These are phyloP conservation scores for Trapa bicornis DNA, from an alignment of 345 rosid species.

Conservation along the genomic window DNA sequence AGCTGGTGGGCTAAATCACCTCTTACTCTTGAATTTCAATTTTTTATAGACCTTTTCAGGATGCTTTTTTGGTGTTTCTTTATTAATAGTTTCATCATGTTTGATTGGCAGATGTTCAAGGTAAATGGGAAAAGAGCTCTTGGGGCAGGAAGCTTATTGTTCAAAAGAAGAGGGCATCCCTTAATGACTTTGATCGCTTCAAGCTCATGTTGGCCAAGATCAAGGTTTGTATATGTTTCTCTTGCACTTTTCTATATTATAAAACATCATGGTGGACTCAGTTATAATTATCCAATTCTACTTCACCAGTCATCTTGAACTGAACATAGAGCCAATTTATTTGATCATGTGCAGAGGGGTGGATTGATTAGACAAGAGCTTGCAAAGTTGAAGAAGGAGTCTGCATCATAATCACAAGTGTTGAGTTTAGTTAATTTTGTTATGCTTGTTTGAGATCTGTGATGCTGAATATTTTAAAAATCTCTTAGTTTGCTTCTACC, in stretches of 20 bases:
- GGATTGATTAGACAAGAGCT: conserved; percentile 59
- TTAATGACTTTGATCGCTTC: conserved; percentile 74
- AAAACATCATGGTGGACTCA: too few species aligned
- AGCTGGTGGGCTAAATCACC: conserved; percentile 48
- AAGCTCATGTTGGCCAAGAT: conserved; percentile 84
- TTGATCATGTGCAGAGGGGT: conserved; percentile 33
- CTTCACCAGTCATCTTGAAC: neutral
- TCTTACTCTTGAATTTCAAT: neutral
- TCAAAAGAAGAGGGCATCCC: conserved; percentile 62
- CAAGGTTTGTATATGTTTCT: conserved; percentile 40
- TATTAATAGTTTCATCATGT: neutral
- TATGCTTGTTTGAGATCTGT: neutral
- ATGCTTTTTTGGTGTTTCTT: neutral
- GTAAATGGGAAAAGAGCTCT: conserved; percentile 79
- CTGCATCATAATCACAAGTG: conserved; percentile 19
- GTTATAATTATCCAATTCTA: neutral
- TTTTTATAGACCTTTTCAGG: neutral
- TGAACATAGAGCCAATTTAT: neutral
- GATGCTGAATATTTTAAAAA: neutral
- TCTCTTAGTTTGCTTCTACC: neutral
- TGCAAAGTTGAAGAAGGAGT: conserved; percentile 41
- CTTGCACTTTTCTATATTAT: neutral
- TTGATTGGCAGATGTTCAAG: conserved; percentile 47
- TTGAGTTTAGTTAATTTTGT: neutral
- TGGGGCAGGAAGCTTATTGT: conserved; percentile 85